Base-by-base conservation (phyloP, 345 rosid species). In the Syzygium jambos region DNA sequence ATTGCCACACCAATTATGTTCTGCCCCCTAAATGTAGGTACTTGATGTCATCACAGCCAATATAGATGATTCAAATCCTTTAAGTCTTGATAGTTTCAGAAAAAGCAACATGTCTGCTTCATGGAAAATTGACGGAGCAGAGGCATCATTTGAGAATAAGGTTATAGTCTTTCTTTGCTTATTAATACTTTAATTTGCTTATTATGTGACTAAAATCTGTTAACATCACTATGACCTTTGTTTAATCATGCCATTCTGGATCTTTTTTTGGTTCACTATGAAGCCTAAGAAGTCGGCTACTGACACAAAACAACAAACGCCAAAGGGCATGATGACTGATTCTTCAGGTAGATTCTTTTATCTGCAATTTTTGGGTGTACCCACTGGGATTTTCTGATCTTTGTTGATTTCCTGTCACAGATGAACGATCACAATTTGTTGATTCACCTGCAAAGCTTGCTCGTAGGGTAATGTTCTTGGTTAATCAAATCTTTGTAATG, bases 1-100 rank as follows among this genome's bases (percentile, higher is more conserved):
- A 11, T 52, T 65, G 85, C 84, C 54, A 53, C 49, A 25, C 22
- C 46, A 34, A 34, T 29, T 77, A n/a, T 43, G 84, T 88, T 90
- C 30, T 65, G 17, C 87, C 22, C 87, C 83, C 23, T 85, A 27
- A 29, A 55, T 87, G 29, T 90, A 98, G 99, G 94, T 96, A 89
- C 91, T 96, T 84, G 95, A 96, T 89, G 94, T 93, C 85, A 91
- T 98, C 55, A 54, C 91, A 29, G 88, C 95, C 49, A 92, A 96
- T 94, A 96, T 96, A 15, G 95, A 93, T 86, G 97, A 96, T 92
- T 87, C 95, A 94, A 95, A 97, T 57, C 98, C 98, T 89, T 89
- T 91, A 87, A 98, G 96, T 92, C 95, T 98, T 88, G 97, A 94
- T 93, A 91, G 93, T 87, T 94, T 96, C 86, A 95, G 95, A 91